Percentiles rank a stretch among this genome's conserved stretches.
Evolutionary conservation across 306 rosid genomes (phyloP).

Genomic region (Medicago arabica): DNA sequence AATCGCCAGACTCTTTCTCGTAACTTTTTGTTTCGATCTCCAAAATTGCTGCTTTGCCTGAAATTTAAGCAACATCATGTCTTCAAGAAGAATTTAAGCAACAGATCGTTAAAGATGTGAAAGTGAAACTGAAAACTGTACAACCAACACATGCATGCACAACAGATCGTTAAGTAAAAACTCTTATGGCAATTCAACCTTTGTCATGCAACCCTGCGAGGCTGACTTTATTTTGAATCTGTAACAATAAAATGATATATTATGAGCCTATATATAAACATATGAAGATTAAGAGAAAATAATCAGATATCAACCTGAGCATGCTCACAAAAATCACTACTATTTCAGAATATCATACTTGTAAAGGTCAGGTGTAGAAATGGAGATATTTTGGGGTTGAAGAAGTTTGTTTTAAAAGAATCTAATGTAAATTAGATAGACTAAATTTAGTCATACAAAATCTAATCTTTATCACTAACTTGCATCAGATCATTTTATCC

Average conservation of each 20-base stretch:
- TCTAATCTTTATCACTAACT: conserved; percentile 1
- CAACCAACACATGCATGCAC: too few relatives aligned
- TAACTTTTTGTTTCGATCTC: conserved; percentile 94
- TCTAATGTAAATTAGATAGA: conserved; percentile 16
- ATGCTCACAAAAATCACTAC: conserved; percentile 17
- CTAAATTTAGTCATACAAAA: conserved; percentile 7
- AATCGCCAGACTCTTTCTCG: conserved; percentile 73
- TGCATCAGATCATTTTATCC: conserved; percentile 5
- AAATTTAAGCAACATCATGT: conserved; percentile 35
- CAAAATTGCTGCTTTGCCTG: conserved; percentile 95
- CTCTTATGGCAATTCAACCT: conserved; percentile 59
- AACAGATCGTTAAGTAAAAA: conserved; percentile 34
- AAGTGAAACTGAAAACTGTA: too few relatives aligned
- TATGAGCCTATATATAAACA: conserved; percentile 35
- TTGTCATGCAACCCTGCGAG: conserved; percentile 96
- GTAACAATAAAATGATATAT: conserved; percentile 46
- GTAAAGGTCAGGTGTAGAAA: conserved; percentile 13
- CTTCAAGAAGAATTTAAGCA: conserved; percentile 29
- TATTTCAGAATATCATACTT: conserved; percentile 26
- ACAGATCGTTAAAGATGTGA: conserved; percentile 30
- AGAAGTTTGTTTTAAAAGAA: neutral
- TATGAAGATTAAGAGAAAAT: conserved; percentile 35
- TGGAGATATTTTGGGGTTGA: conserved; percentile 17
- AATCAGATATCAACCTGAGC: conserved; percentile 9
- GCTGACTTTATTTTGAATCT: conserved; percentile 67